phyloP scores from a whole-genome alignment of 1,139 yeast genomes.

The Diutina scorzettiae region DNA sequence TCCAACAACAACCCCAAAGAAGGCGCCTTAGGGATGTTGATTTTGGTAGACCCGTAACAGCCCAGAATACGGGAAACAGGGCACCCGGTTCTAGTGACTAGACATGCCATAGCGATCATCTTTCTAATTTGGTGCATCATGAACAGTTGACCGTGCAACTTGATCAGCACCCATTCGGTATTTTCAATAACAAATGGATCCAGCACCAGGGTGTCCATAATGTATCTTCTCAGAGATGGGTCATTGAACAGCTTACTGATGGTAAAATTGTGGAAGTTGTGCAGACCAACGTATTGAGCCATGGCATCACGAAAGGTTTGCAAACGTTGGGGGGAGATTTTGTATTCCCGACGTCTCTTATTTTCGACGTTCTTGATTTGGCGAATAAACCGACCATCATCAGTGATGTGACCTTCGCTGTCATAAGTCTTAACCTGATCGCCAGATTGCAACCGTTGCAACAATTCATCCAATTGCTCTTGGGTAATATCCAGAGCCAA shows the following conservation, averaged over 20 bases:
- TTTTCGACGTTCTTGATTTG: slow-evolving; percentile 57
- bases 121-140: slow-evolving; percentile 97
- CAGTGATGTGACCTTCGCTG: slow-evolving; percentile 26
- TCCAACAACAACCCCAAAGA: slow-evolving; percentile 86
- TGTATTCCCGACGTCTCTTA: slow-evolving; percentile 52
- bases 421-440: slow-evolving; percentile 15
- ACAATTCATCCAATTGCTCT: slow-evolving; percentile 10
- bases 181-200: slow-evolving; percentile 89
- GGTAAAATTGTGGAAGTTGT: slow-evolving; percentile 93
- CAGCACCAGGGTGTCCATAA: slow-evolving; percentile 70
- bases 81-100: slow-evolving; percentile 76
- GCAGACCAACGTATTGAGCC: slow-evolving; percentile 70
- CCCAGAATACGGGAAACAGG: slow-evolving; percentile 67
- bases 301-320: slow-evolving; percentile 55
- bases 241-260: slow-evolving; percentile 81
- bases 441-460: slow-evolving; percentile 8
- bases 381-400: slow-evolving; percentile 35
- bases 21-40: slow-evolving; percentile 96
- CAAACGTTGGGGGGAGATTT: slow-evolving; percentile 52
- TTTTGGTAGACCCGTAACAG: slow-evolving; percentile 61
- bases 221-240: slow-evolving; percentile 71
- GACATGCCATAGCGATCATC: slow-evolving; percentile 93
- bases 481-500: slow-evolving; percentile 20
- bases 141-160: slow-evolving; percentile 95
- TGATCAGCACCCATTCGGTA: slow-evolving; percentile 93